phyloP scores from a whole-genome alignment of 768 basidiomycete genomes.

The Lactarius hengduanensis region DNA sequence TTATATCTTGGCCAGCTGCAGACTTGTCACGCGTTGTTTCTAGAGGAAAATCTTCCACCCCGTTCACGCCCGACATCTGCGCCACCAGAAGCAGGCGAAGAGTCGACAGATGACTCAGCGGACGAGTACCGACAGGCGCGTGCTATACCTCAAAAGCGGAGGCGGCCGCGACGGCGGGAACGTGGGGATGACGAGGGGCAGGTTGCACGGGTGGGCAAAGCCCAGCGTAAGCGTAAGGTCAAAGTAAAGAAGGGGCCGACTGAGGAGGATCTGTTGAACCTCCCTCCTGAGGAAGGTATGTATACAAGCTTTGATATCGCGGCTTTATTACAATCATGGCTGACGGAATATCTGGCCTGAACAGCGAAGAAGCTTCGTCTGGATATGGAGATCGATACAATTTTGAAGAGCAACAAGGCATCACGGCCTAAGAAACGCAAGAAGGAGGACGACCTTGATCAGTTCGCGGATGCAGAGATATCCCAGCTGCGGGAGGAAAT shows the following conservation, averaged over 20 bases:
- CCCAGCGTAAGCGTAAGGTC: conserved; percentile 49
- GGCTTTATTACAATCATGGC: not conserved
- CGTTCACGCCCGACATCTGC: conserved; percentile 37
- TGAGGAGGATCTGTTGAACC: conserved; percentile 63
- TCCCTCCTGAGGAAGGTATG: conserved; percentile 77
- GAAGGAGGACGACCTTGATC: conserved; percentile 83
- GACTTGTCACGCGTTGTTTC: not conserved
- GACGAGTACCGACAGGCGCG: conserved; percentile 51
- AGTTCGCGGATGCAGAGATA: conserved; percentile 88
- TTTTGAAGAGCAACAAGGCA: conserved; percentile 76
- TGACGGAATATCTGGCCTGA: conserved; percentile 8
- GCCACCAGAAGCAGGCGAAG: conserved; percentile 38
- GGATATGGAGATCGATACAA: conserved; percentile 83
- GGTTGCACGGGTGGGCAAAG: conserved; percentile 43
- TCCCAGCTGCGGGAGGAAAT: conserved; percentile 85
- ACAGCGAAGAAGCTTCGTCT: conserved; percentile 74
- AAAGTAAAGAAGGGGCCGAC: conserved; percentile 38
- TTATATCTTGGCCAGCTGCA: not conserved
- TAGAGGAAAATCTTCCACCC: conserved; percentile 43
- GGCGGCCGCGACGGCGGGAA: conserved; percentile 27
- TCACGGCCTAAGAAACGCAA: conserved; percentile 65
- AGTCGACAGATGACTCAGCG: conserved; percentile 43
- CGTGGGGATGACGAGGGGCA: conserved; percentile 33
- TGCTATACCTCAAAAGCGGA: conserved; percentile 33
- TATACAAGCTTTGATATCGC: conserved; percentile 5